These are phyloP conservation scores for Blastobotrys mokoenaii DNA, from an alignment of 805 yeast species.

Conservation along the genomic window DNA sequence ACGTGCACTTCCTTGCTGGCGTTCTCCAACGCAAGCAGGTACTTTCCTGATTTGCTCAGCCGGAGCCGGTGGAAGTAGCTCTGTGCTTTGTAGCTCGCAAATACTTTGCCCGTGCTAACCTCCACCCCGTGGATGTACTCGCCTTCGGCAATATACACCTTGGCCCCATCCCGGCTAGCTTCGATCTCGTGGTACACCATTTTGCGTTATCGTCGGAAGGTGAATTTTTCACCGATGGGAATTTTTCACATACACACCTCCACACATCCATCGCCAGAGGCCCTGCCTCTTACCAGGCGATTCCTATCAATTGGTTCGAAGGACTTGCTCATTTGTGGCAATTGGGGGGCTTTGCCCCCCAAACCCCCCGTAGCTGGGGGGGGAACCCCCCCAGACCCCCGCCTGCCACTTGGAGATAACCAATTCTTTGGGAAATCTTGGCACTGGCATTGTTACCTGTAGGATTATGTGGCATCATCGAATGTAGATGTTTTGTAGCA, in stretches of 20 bases:
- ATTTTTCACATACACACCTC: too few species aligned
- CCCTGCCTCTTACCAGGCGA: too few species aligned
- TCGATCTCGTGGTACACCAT: neutral
- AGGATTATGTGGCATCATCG: too few species aligned
- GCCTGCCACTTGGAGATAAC: too few species aligned
- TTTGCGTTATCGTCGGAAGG: neutral
- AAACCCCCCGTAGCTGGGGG: slow-evolving; percentile 1
- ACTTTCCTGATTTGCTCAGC: slow-evolving; percentile 44
- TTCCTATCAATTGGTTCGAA: too few species aligned
- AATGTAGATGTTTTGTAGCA: too few species aligned
- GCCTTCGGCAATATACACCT: neutral
- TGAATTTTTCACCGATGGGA: too few species aligned
- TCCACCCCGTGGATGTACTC: neutral
- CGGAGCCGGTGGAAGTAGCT: slow-evolving; percentile 50
- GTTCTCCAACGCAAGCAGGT: slow-evolving; percentile 65
- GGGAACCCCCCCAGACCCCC: too few species aligned
- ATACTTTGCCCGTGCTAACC: neutral
- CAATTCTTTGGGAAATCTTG: too few species aligned
- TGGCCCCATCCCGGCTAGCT: slow-evolving; percentile 2
- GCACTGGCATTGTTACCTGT: too few species aligned
- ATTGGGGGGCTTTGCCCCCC: neutral
- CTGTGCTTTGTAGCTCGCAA: neutral
- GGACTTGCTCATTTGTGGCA: too few species aligned
- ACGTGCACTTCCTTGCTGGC: slow-evolving; percentile 74
- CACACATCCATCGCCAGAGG: too few species aligned